Conservation (phyloP, 768 basidiomycete species). For the Termitomyces sp. region DNA sequence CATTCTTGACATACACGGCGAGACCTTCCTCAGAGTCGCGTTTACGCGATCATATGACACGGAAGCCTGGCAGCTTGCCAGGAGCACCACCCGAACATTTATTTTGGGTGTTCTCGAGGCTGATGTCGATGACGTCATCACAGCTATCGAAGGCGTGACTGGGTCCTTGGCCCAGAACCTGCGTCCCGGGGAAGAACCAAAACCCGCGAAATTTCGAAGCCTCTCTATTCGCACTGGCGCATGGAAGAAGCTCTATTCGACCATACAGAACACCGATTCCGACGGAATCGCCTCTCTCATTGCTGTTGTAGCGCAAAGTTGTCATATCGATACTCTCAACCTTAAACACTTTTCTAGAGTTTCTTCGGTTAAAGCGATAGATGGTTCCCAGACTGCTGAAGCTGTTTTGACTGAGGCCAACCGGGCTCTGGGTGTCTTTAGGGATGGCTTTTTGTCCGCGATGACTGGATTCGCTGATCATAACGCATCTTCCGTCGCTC, state of each 20-base stretch:
- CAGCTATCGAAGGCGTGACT: slow-evolving; percentile 27
- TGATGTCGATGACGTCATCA: slow-evolving; percentile 26
- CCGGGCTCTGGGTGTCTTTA: slow-evolving; percentile 46
- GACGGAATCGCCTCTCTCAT: slow-evolving; percentile 57
- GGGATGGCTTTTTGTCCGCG: slow-evolving; percentile 56
- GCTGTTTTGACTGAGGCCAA: slow-evolving; percentile 54
- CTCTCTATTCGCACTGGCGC: slow-evolving; percentile 47
- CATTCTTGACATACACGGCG: slow-evolving; percentile 35
- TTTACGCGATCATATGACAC: slow-evolving; percentile 27
- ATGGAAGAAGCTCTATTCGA: slow-evolving; percentile 66
- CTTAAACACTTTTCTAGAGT: slow-evolving; percentile 40
- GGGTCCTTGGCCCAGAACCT: slow-evolving; percentile 20
- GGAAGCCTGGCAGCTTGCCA: slow-evolving; percentile 28
- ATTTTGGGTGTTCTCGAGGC: slow-evolving; percentile 23
- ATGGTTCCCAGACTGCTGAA: slow-evolving; percentile 16
- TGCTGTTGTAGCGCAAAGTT: slow-evolving; percentile 47
- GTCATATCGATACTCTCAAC: slow-evolving; percentile 64
- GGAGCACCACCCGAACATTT: slow-evolving; percentile 29
- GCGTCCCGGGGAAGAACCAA: slow-evolving; percentile 3
- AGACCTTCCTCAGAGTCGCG: slow-evolving; percentile 30
- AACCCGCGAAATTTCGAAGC: slow-evolving; percentile 21
- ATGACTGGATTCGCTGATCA: slow-evolving; percentile 64
- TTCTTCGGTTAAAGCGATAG: slow-evolving; percentile 23
- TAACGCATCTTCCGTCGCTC: slow-evolving; percentile 43
- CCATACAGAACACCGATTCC: slow-evolving; percentile 51